A percentile compares a stretch with the other conserved stretches of the same genome.
Evolutionary conservation across 2,329 filamentous ascomycete genomes (phyloP).

Genomic region (Aureobasidium sp.): DNA sequence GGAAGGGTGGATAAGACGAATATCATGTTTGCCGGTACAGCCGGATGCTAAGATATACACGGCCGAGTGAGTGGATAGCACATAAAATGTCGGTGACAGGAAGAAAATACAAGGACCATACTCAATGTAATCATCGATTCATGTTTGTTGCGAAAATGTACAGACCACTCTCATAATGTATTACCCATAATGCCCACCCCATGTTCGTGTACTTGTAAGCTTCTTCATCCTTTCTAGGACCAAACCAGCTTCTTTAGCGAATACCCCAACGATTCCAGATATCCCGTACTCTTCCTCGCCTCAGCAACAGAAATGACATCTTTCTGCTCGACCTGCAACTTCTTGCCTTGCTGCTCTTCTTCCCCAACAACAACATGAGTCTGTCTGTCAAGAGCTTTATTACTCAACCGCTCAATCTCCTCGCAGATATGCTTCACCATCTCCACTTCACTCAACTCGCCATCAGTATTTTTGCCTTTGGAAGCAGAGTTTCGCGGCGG

Average conservation of each 20-base stretch:
- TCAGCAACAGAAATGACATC: slow-evolving; percentile 80
- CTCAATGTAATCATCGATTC: not conserved
- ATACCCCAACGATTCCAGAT: slow-evolving; percentile 81
- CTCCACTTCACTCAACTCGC: slow-evolving; percentile 41
- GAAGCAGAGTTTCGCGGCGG: slow-evolving; percentile 38
- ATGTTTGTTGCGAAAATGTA: not conserved
- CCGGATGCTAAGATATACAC: not conserved
- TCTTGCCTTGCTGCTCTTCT: slow-evolving; percentile 10
- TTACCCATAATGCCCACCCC: not conserved
- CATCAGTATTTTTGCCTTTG: slow-evolving; percentile 20
- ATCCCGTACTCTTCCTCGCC: slow-evolving; percentile 76
- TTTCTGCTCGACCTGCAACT: slow-evolving; percentile 42
- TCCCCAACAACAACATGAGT: slow-evolving; percentile 17
- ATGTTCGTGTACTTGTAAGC: not conserved
- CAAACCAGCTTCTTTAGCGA: slow-evolving; percentile 91
- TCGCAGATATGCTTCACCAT: slow-evolving; percentile 59
- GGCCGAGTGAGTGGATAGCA: too few relatives aligned
- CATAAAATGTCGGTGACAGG: too few relatives aligned
- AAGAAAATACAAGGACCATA: not conserved
- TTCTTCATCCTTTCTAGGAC: slow-evolving; percentile 39
- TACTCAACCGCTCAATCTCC: slow-evolving; percentile 63
- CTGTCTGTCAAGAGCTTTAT: slow-evolving; percentile 25
- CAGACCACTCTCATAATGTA: not conserved
- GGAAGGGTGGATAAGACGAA: too few relatives aligned
- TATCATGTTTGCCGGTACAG: not conserved